Evolutionary conservation across 371 early-diverging fungal species (phyloP).

Genomic region (Rhizomucor miehei): DNA sequence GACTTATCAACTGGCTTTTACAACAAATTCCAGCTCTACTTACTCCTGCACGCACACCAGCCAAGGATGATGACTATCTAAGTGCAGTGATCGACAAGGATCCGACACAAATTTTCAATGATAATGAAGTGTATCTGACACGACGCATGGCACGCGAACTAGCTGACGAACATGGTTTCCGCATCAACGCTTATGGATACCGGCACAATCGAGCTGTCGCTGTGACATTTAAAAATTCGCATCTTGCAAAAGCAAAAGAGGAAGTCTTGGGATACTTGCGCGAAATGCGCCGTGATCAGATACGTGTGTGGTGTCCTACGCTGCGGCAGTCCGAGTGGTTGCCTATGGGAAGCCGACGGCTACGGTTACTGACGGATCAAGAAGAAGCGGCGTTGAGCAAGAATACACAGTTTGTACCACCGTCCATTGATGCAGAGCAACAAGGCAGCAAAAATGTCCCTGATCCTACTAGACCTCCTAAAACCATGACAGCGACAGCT

Average conservation of each 20-base stretch:
- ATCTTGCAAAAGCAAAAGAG: constrained; percentile 8
- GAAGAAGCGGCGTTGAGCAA: constrained; percentile 19
- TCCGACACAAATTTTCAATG: constrained; percentile 42
- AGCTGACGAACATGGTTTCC: constrained; percentile 39
- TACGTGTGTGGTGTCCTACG: constrained; percentile 39
- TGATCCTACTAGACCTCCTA: background rate
- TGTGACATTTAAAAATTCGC: constrained; percentile 19
- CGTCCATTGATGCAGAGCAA: background rate
- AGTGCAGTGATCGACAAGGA: constrained; percentile 32
- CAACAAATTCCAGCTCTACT: too few relatives aligned
- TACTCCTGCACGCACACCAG: too few relatives aligned
- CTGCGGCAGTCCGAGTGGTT: constrained; percentile 37
- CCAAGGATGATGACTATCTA: constrained; percentile 26
- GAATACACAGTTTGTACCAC: background rate
- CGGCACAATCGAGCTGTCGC: constrained; percentile 46
- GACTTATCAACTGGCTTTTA: too few relatives aligned
- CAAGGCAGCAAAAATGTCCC: background rate
- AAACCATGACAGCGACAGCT: constrained; percentile 2
- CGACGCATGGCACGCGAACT: constrained; percentile 48
- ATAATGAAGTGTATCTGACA: constrained; percentile 54
- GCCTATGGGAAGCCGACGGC: constrained; percentile 29
- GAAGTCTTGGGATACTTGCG: constrained; percentile 33
- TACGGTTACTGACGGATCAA: constrained; percentile 26
- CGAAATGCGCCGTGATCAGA: constrained; percentile 28
- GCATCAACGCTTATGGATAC: constrained; percentile 51